Evolutionary conservation across 1,284 basidiomycete genomes (phyloP).

Genomic region (Blastosporella zonata): DNA sequence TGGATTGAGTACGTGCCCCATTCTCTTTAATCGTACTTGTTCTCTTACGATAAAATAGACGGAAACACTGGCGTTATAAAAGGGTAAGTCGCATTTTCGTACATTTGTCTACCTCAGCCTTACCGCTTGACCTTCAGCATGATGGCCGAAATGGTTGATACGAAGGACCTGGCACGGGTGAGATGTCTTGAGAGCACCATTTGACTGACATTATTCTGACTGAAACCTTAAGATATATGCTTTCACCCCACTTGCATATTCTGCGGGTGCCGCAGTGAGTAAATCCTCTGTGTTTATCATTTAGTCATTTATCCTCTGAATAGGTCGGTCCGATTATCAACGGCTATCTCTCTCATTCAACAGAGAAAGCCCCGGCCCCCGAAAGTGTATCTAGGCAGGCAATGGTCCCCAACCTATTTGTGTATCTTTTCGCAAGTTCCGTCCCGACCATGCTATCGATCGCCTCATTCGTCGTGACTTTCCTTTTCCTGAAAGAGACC

Average conservation of each 20-base stretch:
- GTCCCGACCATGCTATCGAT: conserved; percentile 25
- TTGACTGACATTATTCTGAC: not conserved
- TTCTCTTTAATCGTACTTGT: not conserved
- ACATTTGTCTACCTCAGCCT: not conserved
- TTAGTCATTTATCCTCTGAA: not conserved
- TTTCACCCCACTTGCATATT: conserved; percentile 6
- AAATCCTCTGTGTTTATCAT: not conserved
- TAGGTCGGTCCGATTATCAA: conserved; percentile 10
- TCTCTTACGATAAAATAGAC: conserved; percentile 3
- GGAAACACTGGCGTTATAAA: conserved; percentile 15
- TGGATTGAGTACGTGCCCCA: conserved; percentile 10
- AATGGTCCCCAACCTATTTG: conserved; percentile 24
- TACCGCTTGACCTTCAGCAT: conserved; percentile 4
- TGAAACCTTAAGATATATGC: conserved; percentile 4
- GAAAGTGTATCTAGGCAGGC: conserved; percentile 18
- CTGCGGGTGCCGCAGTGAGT: conserved; percentile 10
- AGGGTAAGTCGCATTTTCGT: conserved; percentile 4
- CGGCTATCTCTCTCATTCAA: conserved; percentile 34
- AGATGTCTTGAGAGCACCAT: not conserved
- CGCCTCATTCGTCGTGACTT: conserved; percentile 23
- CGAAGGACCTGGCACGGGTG: conserved; percentile 5
- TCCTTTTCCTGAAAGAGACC: conserved; percentile 31
- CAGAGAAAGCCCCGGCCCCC: conserved; percentile 36
- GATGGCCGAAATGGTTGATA: conserved; percentile 34
- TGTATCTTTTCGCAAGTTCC: conserved; percentile 32